Conservation (phyloP, 139 green algal species). For the Auxenochlorella pyrenoidosa region DNA sequence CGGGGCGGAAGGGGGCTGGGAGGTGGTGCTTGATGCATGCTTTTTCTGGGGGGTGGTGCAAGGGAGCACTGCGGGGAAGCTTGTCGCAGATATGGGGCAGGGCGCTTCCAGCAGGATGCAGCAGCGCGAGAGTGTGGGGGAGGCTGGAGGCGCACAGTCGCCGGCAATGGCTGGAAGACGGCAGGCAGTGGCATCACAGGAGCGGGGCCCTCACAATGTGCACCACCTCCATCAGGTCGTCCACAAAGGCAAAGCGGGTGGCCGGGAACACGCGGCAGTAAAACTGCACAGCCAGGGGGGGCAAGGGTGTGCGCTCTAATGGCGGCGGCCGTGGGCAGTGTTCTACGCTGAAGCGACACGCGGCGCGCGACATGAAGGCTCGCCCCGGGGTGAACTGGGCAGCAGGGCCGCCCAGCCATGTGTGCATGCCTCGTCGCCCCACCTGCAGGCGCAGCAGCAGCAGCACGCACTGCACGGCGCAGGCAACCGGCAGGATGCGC, state of each 20-base stretch:
- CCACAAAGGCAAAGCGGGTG: slow-evolving; percentile 56
- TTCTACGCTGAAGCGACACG: background rate
- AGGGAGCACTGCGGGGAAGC: background rate
- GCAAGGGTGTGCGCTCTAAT: background rate
- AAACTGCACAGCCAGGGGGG: slow-evolving; percentile 31
- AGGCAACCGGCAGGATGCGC: slow-evolving; percentile 8
- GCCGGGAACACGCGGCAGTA: slow-evolving; percentile 49
- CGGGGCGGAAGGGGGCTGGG: too few relatives aligned
- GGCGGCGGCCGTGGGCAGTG: background rate
- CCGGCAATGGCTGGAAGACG: background rate
- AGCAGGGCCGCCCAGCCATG: too few relatives aligned
- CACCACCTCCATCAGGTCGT: slow-evolving; percentile 16
- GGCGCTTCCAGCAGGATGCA: background rate
- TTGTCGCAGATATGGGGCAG: background rate
- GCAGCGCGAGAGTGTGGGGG: too few relatives aligned
- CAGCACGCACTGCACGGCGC: slow-evolving; percentile 60
- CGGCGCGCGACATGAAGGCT: too few relatives aligned
- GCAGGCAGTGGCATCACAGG: too few relatives aligned
- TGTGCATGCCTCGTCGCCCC: background rate
- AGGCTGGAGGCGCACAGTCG: too few relatives aligned
- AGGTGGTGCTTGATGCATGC: too few relatives aligned
- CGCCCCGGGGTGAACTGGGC: too few relatives aligned
- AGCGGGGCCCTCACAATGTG: background rate
- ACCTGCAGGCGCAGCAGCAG: slow-evolving; percentile 48
- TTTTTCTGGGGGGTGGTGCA: too few relatives aligned